Conservation (phyloP, 2,329 filamentous ascomycete genomes). For the Colletotrichum sp. region DNA sequence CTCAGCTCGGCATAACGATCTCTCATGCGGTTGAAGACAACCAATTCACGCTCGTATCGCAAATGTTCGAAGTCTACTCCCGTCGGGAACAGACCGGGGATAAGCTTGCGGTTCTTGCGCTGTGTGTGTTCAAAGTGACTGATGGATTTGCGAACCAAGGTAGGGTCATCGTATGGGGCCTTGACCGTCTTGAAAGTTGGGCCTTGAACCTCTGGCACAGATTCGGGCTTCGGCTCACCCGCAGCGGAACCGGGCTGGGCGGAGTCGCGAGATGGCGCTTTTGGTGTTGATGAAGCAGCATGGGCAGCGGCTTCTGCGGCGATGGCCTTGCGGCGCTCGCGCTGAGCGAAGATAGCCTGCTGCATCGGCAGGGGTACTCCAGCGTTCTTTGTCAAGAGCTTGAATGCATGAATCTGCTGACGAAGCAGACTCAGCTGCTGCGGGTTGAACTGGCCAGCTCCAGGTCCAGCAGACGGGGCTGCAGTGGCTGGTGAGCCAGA, state of each 20-base stretch:
- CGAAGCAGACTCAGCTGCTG: constrained; percentile 82
- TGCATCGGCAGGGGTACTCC: constrained; percentile 81
- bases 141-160: constrained; percentile 62
- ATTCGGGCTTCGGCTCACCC: constrained; percentile 40
- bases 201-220: constrained; percentile 34
- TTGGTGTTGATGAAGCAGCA: constrained; percentile 33
- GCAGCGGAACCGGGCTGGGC: constrained; percentile 40
- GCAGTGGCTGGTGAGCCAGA: constrained; percentile 37
- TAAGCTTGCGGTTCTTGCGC: constrained; percentile 77
- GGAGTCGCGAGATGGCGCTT: constrained; percentile 23
- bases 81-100: constrained; percentile 87
- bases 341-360: constrained; percentile 80
- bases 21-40: constrained; percentile 89
- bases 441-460: constrained; percentile 66
- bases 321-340: constrained; percentile 68
- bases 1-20: constrained; percentile 86
- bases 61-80: constrained; percentile 88
- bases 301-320: constrained; percentile 52
- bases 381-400: constrained; percentile 85
- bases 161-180: constrained; percentile 67
- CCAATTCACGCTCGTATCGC: constrained; percentile 84
- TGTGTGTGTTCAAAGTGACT: constrained; percentile 81
- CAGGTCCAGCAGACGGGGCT: constrained; percentile 24
- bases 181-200: constrained; percentile 75
- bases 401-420: constrained; percentile 91